Evolutionary conservation across 1,139 yeast species (phyloP).

Genomic region (Diutina pseudorugosa): DNA sequence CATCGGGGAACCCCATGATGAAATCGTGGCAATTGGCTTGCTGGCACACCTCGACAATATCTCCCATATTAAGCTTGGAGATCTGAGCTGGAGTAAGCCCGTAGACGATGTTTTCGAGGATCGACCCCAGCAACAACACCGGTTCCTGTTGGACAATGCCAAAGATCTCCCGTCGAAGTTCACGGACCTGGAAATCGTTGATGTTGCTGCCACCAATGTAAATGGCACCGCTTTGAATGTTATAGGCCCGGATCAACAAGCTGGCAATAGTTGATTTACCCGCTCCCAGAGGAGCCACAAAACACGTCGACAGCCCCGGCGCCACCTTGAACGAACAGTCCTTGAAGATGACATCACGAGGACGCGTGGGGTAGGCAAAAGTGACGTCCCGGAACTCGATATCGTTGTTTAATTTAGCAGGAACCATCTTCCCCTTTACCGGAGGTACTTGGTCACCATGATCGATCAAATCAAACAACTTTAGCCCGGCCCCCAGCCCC

Average conservation of each 20-base stretch:
- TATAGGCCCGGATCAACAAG: slow-evolving; percentile 58
- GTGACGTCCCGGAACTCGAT: slow-evolving; percentile 55
- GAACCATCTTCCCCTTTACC: slow-evolving; percentile 25
- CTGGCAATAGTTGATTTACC: slow-evolving; percentile 84
- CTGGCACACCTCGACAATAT: slow-evolving; percentile 27
- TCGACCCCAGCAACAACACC: slow-evolving; percentile 63
- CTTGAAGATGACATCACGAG: slow-evolving; percentile 57
- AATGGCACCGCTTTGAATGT: slow-evolving; percentile 43
- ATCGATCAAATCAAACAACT: slow-evolving; percentile 35
- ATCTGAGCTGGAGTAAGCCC: slow-evolving; percentile 52
- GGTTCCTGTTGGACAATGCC: slow-evolving; percentile 92
- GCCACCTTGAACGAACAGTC: slow-evolving; percentile 48
- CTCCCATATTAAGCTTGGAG: slow-evolving; percentile 25
- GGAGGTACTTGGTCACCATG: slow-evolving; percentile 32
- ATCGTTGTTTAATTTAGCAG: slow-evolving; percentile 35
- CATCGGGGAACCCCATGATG: slow-evolving; percentile 36
- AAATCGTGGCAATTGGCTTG: slow-evolving; percentile 49
- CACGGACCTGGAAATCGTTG: slow-evolving; percentile 51
- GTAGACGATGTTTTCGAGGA: slow-evolving; percentile 68
- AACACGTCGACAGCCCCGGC: slow-evolving; percentile 72
- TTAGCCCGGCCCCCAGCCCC: slow-evolving; percentile 43
- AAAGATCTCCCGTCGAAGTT: slow-evolving; percentile 52
- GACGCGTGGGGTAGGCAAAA: slow-evolving; percentile 82
- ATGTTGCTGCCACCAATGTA: slow-evolving; percentile 58
- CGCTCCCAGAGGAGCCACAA: slow-evolving; percentile 88